These are phyloP conservation scores for Cystoderma amianthinum DNA, from an alignment of 768 basidiomycete species.

Conservation along the genomic window DNA sequence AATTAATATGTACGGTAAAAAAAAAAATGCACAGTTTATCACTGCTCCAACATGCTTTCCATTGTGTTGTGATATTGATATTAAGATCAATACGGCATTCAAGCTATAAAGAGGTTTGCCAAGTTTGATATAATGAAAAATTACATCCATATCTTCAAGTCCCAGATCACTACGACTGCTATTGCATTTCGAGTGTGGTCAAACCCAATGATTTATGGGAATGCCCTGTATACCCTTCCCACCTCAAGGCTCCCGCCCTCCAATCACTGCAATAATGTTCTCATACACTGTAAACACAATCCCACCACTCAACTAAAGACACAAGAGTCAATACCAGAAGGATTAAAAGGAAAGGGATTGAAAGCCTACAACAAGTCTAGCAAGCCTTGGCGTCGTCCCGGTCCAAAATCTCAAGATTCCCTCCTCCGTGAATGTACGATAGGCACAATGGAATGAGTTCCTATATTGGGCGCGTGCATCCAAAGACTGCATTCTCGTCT, in stretches of 20 bases:
- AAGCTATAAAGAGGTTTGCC: too few species aligned
- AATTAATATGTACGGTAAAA: too few species aligned
- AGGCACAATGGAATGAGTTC: slow-evolving; percentile 94
- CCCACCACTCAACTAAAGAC: slow-evolving; percentile 82
- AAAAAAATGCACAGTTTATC: too few species aligned
- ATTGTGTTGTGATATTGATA: too few species aligned
- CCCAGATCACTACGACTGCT: too few species aligned
- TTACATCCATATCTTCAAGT: too few species aligned
- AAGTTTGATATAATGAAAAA: too few species aligned
- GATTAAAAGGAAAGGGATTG: slow-evolving; percentile 1
- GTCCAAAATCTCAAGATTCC: slow-evolving; percentile 93
- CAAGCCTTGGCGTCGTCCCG: slow-evolving; percentile 87
- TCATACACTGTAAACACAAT: slow-evolving; percentile 94
- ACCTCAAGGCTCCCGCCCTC: slow-evolving; percentile 10
- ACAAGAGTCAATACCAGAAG: not conserved
- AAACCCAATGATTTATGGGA: too few species aligned
- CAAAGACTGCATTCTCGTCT: slow-evolving; percentile 96
- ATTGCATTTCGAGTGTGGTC: too few species aligned
- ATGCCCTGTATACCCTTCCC: too few species aligned
- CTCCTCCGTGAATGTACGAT: slow-evolving; percentile 91
- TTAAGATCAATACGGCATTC: too few species aligned
- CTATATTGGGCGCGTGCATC: slow-evolving; percentile 78
- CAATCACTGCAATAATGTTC: slow-evolving; percentile 52
- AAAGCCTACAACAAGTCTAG: slow-evolving; percentile 70
- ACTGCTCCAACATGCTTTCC: too few species aligned